Evolutionary conservation across 2,329 filamentous ascomycete genomes (phyloP).

Genomic region (Exophiala mesophila): DNA sequence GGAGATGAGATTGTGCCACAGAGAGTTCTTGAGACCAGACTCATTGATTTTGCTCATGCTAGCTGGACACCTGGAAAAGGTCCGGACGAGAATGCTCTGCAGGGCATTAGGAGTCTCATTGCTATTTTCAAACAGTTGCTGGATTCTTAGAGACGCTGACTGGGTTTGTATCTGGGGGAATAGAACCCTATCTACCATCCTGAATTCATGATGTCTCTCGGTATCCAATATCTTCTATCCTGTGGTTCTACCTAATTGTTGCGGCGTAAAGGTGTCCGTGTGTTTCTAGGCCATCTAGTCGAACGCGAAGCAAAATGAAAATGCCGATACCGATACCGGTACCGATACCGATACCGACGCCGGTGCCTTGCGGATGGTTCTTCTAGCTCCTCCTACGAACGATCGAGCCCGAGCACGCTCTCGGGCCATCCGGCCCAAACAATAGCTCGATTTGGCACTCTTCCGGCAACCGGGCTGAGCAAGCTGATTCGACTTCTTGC

Average conservation of each 20-base stretch:
- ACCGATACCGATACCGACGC: too few relatives aligned
- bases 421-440: constrained; percentile 86
- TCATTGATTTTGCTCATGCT: constrained; percentile 98
- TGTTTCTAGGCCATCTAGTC: too few relatives aligned
- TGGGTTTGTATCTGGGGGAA: too few relatives aligned
- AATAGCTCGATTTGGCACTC: constrained; percentile 72
- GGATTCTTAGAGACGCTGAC: background rate
- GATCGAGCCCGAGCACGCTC: constrained; percentile 70
- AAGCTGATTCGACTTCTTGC: constrained; percentile 75
- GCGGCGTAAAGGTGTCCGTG: too few relatives aligned
- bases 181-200: too few relatives aligned
- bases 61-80: constrained; percentile 75
- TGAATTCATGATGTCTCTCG: too few relatives aligned
- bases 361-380: too few relatives aligned
- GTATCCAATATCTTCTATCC: too few relatives aligned
- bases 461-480: constrained; percentile 75
- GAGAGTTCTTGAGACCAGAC: constrained; percentile 70
- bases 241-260: too few relatives aligned
- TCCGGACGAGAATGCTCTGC: constrained; percentile 76
- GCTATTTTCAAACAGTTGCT: constrained; percentile 60
- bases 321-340: too few relatives aligned
- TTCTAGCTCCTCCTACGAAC: constrained; percentile 41
- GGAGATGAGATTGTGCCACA: constrained; percentile 52
- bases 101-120: constrained; percentile 66
- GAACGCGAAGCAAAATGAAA: too few relatives aligned